These are phyloP conservation scores for Candida caryicola DNA, from an alignment of 805 yeast species.

Conservation along the genomic window DNA sequence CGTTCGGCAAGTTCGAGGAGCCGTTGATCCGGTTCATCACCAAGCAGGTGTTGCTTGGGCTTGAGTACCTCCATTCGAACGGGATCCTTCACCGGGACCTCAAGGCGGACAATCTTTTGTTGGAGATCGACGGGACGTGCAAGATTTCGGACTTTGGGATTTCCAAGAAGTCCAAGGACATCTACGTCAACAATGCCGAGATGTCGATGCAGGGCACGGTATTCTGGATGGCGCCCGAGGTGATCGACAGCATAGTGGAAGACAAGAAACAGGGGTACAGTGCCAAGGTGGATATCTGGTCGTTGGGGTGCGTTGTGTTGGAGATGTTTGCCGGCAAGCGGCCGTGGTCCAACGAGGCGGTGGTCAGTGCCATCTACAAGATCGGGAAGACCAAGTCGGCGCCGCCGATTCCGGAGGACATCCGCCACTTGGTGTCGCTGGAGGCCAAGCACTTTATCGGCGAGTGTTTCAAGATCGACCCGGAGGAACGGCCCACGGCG, in stretches of 20 bases:
- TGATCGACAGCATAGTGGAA: constrained; percentile 77
- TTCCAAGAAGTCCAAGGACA: constrained; percentile 71
- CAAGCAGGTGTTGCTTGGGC: constrained; percentile 76
- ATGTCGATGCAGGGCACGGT: constrained; percentile 99
- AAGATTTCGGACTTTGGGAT: constrained; percentile 97
- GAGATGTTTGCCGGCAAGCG: constrained; percentile 98
- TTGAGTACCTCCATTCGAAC: constrained; percentile 80
- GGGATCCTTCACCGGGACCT: constrained; percentile 92
- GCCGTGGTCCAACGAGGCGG: constrained; percentile 96
- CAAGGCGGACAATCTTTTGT: constrained; percentile 86
- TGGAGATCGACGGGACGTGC: constrained; percentile 90
- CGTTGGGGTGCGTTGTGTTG: constrained; percentile 91
- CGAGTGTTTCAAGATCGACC: constrained; percentile 69
- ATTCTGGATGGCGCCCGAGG: constrained; percentile 99
- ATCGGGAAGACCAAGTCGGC: constrained; percentile 81
- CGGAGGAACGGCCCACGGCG: constrained; percentile 89
- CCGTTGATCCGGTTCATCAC: constrained; percentile 68
- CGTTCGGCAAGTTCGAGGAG: constrained; percentile 85
- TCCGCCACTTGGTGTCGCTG: constrained; percentile 57
- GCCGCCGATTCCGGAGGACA: constrained; percentile 96
- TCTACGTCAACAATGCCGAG: constrained; percentile 86
- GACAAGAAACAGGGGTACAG: constrained; percentile 85
- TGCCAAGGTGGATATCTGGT: constrained; percentile 98
- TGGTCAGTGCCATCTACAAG: constrained; percentile 90
- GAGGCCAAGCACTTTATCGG: constrained; percentile 72